A percentile compares a stretch with the other conserved stretches of the same genome.
phyloP scores from a whole-genome alignment of 805 yeast species.

The Saccharomycopsis synnaedendra region DNA sequence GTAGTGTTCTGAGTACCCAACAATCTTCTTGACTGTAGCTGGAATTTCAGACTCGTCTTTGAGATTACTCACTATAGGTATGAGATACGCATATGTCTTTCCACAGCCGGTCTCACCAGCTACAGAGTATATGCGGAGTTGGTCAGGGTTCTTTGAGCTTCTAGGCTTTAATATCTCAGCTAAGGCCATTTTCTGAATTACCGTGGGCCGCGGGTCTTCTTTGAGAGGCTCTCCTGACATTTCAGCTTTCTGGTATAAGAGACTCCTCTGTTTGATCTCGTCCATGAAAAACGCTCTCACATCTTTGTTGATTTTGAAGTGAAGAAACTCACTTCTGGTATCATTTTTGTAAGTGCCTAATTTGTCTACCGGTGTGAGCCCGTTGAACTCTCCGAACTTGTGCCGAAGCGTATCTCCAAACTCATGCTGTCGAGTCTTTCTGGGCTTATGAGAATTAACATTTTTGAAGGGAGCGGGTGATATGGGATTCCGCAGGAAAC shows the following conservation, averaged over 20 bases:
- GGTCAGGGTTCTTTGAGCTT: constrained; percentile 20
- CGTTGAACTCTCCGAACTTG: constrained; percentile 8
- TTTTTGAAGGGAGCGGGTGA: background rate
- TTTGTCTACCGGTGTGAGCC: constrained; percentile 4
- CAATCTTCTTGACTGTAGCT: background rate
- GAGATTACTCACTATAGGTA: constrained; percentile 61
- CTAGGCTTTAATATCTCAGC: constrained; percentile 35
- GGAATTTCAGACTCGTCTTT: constrained; percentile 27
- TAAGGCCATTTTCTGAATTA: constrained; percentile 73
- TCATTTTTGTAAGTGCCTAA: background rate
- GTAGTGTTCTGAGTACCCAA: background rate
- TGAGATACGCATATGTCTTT: constrained; percentile 84
- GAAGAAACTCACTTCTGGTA: constrained; percentile 27
- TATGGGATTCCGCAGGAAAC: background rate
- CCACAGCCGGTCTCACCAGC: constrained; percentile 99
- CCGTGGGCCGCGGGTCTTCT: constrained; percentile 43
- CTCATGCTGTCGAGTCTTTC: constrained; percentile 1
- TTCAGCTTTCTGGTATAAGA: constrained; percentile 19
- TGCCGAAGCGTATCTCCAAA: constrained; percentile 9
- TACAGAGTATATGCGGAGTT: constrained; percentile 53
- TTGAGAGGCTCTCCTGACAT: constrained; percentile 23
- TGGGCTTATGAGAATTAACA: background rate
- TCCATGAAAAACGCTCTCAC: constrained; percentile 50
- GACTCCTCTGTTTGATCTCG: constrained; percentile 39
- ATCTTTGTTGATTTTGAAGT: constrained; percentile 52